Evolutionary conservation across 176 grass and related monocot genomes (phyloP), one percentile per base, ranked within the genome.

Genomic region (Musa beccarii): DNA sequence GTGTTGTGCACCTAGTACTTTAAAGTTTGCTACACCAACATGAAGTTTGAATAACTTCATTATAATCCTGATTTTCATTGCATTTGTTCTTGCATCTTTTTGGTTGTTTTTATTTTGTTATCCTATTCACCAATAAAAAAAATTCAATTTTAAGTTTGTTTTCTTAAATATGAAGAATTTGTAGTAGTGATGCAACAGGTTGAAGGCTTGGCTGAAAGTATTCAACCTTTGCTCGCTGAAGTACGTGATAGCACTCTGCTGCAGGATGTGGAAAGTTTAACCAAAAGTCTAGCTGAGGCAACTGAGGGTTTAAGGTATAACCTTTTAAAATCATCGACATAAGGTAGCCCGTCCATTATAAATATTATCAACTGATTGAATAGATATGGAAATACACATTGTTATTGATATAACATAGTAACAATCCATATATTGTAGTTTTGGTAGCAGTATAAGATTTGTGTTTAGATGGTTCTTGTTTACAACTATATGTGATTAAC

Each of bases 261-360:
- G 26, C 94, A 99, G 86, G 95, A 99, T 73, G 91, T 99, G 65
- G 95, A 94, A 81, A 88, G 53, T 75, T 87, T 99, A 89, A 81
- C 91, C 76, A 99, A 92, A 86, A 90, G 88, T 43, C 79, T 99
- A 51, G 91, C 86, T 51, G 86, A 92, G 64, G 83, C 88, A 75
- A 89, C 88, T 1, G 80, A 90, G 73, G 91, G 92, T 81, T 89
- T 99, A 64, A 99, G 95, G 91, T 99, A 79, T 69, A 54, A 8
- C 15, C 19, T 34, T 13, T 55, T 17, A 49, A 74, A 1, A 63
- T 22, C 7, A 73, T 25, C 3, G 21, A 49, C 25, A 15, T 7
- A 62, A 62, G 15, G 15, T 19, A 62, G 17, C 10, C 13, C 20
- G 14, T 62, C 20, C 20, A 19, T 15, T 34, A 14, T 13, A 14